Evolutionary conservation across 2,329 filamentous ascomycete species (phyloP).

Genomic region (Neofusicoccum umdonicola): DNA sequence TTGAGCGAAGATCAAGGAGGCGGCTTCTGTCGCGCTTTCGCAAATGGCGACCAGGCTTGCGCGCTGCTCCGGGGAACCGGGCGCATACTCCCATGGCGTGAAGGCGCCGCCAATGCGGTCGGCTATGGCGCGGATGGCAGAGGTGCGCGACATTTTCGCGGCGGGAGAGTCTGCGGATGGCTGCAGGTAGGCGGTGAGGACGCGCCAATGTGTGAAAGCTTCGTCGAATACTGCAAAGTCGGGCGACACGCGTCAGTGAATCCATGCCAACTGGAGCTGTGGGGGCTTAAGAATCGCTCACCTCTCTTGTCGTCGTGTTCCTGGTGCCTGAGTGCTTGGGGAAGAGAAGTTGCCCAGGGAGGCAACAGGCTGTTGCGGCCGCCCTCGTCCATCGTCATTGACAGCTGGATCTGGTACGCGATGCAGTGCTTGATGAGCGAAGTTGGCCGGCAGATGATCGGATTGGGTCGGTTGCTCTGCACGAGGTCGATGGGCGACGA

Average conservation of each 20-base stretch:
- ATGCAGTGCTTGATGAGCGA: constrained; percentile 2
- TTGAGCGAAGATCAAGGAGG: background rate
- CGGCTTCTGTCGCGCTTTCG: background rate
- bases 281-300: background rate
- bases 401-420: constrained; percentile 2
- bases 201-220: constrained; percentile 12
- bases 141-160: background rate
- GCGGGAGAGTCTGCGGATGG: background rate
- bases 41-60: constrained; percentile 2
- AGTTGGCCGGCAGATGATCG: constrained; percentile 2
- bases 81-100: background rate
- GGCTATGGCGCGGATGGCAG: background rate
- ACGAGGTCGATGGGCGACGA: background rate
- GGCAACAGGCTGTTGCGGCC: background rate
- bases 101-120: constrained; percentile 9
- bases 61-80: background rate
- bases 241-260: too few species aligned
- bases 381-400: constrained; percentile 13
- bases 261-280: too few species aligned
- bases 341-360: background rate
- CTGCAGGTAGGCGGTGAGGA: constrained; percentile 4
- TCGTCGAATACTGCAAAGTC: background rate
- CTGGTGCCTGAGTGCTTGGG: background rate
- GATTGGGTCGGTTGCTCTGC: constrained; percentile 7
- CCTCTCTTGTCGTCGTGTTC: background rate